Evolutionary conservation across 345 rosid species (phyloP).

Genomic region (Eucalyptus camaldulensis): DNA sequence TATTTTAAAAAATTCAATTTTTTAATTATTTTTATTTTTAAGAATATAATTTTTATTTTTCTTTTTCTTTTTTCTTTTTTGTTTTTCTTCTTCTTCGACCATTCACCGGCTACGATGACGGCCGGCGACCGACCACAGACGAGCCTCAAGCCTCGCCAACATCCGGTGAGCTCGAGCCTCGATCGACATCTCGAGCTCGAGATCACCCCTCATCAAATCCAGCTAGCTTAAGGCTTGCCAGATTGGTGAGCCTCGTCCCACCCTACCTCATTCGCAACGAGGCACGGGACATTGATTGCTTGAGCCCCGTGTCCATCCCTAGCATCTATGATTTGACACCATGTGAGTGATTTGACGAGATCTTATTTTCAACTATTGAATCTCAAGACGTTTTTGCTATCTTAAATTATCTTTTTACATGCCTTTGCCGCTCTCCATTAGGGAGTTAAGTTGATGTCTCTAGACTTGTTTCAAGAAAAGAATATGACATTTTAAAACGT

Average conservation of each 20-base stretch:
- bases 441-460: background rate
- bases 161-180: too few species aligned
- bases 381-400: background rate
- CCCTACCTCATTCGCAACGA: background rate
- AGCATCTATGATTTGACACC: background rate
- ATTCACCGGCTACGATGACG: rapidly evolving
- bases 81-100: rapidly evolving
- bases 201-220: too few species aligned
- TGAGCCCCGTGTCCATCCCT: background rate
- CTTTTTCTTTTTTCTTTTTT: too few species aligned
- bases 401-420: background rate
- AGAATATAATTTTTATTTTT: too few species aligned
- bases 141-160: too few species aligned
- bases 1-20: too few species aligned
- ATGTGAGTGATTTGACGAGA: background rate
- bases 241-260: too few species aligned
- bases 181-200: too few species aligned
- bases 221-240: too few species aligned
- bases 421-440: background rate
- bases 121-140: rapidly evolving
- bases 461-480: background rate
- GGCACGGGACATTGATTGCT: background rate
- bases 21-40: too few species aligned
- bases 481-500: background rate
- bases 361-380: background rate